A percentile compares a stretch with the other conserved stretches of the same genome.
Evolutionary conservation across 352 stramenopile genomes (phyloP).

Genomic region (Phytopythium boreale): DNA sequence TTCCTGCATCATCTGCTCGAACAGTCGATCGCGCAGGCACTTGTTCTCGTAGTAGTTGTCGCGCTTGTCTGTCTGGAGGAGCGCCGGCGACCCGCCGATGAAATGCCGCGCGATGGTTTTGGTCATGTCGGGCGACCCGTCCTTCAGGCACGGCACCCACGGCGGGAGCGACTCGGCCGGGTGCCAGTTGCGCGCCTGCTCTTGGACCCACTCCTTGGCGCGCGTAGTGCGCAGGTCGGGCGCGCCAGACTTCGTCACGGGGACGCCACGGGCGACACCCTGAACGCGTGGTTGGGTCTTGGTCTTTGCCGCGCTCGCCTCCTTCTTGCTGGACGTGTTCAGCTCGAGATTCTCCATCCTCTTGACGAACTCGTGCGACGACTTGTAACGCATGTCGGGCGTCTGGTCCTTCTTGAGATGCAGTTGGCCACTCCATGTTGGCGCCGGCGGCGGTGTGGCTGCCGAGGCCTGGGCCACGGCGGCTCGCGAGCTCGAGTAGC

Average conservation of each 20-base stretch:
- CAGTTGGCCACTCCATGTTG: slow-evolving; percentile 4
- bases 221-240: slow-evolving; percentile 22
- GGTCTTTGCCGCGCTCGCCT: slow-evolving; percentile 9
- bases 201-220: slow-evolving; percentile 26
- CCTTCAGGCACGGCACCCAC: slow-evolving; percentile 26
- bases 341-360: slow-evolving; percentile 19
- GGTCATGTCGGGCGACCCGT: slow-evolving; percentile 28
- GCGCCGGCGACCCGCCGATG: slow-evolving; percentile 15
- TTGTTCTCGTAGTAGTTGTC: slow-evolving; percentile 26
- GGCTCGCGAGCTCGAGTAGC: slow-evolving; percentile 14
- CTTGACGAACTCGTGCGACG: slow-evolving; percentile 13
- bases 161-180: slow-evolving; percentile 13
- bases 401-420: slow-evolving; percentile 9
- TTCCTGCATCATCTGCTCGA: slow-evolving; percentile 15
- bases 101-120: slow-evolving; percentile 23
- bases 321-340: slow-evolving; percentile 6
- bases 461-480: not conserved
- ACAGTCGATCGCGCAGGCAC: slow-evolving; percentile 8
- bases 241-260: slow-evolving; percentile 19
- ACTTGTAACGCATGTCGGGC: slow-evolving; percentile 10
- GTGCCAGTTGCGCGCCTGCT: slow-evolving; percentile 23
- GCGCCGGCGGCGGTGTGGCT: not conserved
- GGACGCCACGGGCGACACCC: slow-evolving; percentile 15
- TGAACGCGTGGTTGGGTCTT: not conserved
- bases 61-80: slow-evolving; percentile 12